Base-by-base conservation (phyloP, 176 grass and related monocot genomes). In the Eleusine coracana region DNA sequence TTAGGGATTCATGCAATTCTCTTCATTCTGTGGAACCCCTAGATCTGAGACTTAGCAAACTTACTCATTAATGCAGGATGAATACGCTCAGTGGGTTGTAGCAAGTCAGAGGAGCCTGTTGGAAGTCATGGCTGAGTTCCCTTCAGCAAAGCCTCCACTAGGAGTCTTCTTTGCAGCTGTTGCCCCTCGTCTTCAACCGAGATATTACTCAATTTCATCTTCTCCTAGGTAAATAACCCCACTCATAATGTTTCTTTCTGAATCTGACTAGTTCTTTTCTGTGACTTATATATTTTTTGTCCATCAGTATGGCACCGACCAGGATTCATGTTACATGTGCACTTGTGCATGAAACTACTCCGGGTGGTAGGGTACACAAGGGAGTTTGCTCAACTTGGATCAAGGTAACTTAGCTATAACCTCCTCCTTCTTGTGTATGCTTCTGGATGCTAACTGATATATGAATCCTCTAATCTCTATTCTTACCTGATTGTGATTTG, bases 121-220 rank as follows among this genome's bases (percentile, higher is more conserved):
- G 54, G 92, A 97, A 89, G 82, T 97, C 66, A 94, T 97, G 92
- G 81, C 90, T 68, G 88, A 94, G 70, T 97, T 97, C 76, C 95
- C 95, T 80, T 94, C 92, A 14, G 86, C 86, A 68, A 97, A 92
- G 49, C 92, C 95, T 76, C 90, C 92, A 68, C 88, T 97, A 20
- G 95, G 95, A 65, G 92, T 94, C 56, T 97, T 97, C 84, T 94
- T 97, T 83, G 90, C 92, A 23, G 92, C 95, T 48, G 31, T 97
- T 39, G 88, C 92, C 49, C 92, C 95, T 75, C 95, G 90, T 29
- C 86, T 97, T 71, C 95, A 94, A 83, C 90, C 92, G 4, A 86
- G 95, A 94, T 97, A 94, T 61, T 97, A 97, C 76, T 97, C 95
- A 45, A 97, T 97, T 83, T 97, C 90, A 9, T 94, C 95, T 84